phyloP scores from a whole-genome alignment of 2,329 filamentous ascomycete species.

The Fusarium caatingaense region DNA sequence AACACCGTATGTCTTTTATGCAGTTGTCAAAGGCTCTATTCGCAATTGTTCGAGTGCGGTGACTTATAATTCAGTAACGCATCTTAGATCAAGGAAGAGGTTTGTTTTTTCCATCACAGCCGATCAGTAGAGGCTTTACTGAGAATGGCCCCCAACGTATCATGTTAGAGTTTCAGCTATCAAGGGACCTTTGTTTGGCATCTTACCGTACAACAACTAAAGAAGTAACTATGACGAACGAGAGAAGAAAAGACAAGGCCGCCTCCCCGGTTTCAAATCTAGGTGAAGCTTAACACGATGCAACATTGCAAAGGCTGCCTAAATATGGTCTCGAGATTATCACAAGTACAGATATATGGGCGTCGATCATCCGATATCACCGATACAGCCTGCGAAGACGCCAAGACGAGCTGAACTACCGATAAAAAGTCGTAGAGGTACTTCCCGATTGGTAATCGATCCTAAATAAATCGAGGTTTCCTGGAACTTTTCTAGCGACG shows the following conservation, averaged over 20 bases:
- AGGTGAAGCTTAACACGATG: slow-evolving; percentile 6
- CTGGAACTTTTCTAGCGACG: slow-evolving; percentile 22
- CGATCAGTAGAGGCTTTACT: slow-evolving; percentile 12
- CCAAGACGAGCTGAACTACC: slow-evolving; percentile 10
- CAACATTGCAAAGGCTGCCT: slow-evolving; percentile 31
- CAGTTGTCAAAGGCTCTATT: neutral
- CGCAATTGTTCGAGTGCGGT: neutral
- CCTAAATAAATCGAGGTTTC: slow-evolving; percentile 15
- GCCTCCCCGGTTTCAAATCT: neutral
- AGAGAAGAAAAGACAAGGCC: neutral
- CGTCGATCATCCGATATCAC: slow-evolving; percentile 27
- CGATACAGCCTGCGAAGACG: slow-evolving; percentile 2
- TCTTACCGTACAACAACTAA: slow-evolving; percentile 1
- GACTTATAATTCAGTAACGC: neutral
- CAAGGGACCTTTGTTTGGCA: slow-evolving; percentile 36
- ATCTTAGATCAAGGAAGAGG: neutral
- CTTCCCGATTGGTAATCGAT: slow-evolving; percentile 22
- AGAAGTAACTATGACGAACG: slow-evolving; percentile 18
- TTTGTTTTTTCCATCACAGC: neutral
- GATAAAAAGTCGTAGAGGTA: neutral
- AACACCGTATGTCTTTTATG: neutral
- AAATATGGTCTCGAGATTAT: slow-evolving; percentile 34
- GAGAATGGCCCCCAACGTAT: slow-evolving; percentile 17
- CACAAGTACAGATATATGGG: slow-evolving; percentile 8
- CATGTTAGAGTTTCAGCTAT: slow-evolving; percentile 37